Base-by-base conservation (phyloP, 306 rosid species). In the Hippophae tibetana region DNA sequence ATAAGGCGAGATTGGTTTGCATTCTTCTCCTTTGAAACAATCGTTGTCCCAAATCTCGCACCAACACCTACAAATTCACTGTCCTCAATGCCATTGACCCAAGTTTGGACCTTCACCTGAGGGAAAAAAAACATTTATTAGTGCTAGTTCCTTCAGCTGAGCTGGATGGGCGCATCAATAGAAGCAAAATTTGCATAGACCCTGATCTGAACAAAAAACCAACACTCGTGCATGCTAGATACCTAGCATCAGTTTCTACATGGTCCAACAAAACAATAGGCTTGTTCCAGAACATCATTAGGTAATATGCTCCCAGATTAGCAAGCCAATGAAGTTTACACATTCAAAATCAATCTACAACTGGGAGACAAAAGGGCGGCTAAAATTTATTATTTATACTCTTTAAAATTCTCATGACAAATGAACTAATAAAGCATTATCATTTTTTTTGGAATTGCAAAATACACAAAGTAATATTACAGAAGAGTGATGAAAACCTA, bases 61-160 rank as follows among this genome's bases (percentile, higher is more conserved):
- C 93, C 95, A 31, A 93, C 89, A 13, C 99, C 99, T 41, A 93
- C 99, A 72, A 83, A 86, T 72, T 86, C 95, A 47, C 54, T 78
- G 54, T 77, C 82, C 72, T 88, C 95, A 41, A 68, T 58, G 31
- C 90, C 97, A 62, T 88, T 68, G 49, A 93, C 83, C 97, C 97
- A 93, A 57, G 99, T 93, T 78, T 93, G 96, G 74, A 88, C 95
- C 84, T 93, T 93, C 13, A 86, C 89, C 99, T 93, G n/a, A 65
- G 60, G 50, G 81, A 13, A 63, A 63, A 48, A 52, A 44, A 65
- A 60, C 58, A 27, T 45, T 13, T 6, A 27, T 61, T 27, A 58
- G 26, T 7, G 18, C 13, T 43, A 4, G 5, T 31, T 31, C 38
- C 38, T 31, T 31, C 38, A 4, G 4, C 4, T 31, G 3, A 31